Evolutionary conservation across 1,139 yeast species (phyloP), one percentile per base, ranked within the genome.

Genomic region (Candida tunisiensis): DNA sequence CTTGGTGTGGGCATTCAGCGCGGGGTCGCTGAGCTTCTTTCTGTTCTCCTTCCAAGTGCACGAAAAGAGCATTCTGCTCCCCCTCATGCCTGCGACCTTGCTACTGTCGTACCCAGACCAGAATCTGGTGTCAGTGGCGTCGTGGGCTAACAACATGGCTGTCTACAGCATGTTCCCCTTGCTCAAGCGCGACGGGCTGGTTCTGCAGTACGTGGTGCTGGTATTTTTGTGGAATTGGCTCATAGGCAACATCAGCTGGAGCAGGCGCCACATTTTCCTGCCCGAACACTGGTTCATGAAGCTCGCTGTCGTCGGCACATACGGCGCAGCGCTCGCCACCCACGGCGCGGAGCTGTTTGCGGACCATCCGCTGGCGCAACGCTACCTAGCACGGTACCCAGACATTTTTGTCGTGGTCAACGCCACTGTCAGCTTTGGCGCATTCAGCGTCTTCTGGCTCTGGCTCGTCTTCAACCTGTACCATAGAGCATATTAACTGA

Each of bases 1-100:
- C 8, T 42, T 74, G 8, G 58, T 74, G 2, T 80, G 82, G 67
- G 85, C 91, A 1, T 65, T 88, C 31, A 69, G 85, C 1, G 74
- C 83, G 1, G 72, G 88, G 32, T 71, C 98, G 0, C 66, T 92
- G 72, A 75, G 92, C 0, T 91, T 88, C 47, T 91, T 64, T 47
- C 58, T 91, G 27, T 88, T 88, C 46, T 77, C 93, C 15, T 91
- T 82, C 57, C 96, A 88, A 48, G 98, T 88, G 3, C 98, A 91
- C 48, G 98, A 88, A 49, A 80, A 88, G 54, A 72, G 83, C 0
- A 85, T 91, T 4, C 56, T 91, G 32, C 64, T 91, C 3, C 96
- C 98, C 1, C 60, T 91, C 34, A 50, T 88, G 41, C 98, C 98
- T 3, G 69, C 82, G 3, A 69, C 91, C 0, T 55, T 88, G 29